Evolutionary conservation across 768 basidiomycete genomes (phyloP), one percentile per base, ranked within the genome.

Genomic region (Mycena rosella): DNA sequence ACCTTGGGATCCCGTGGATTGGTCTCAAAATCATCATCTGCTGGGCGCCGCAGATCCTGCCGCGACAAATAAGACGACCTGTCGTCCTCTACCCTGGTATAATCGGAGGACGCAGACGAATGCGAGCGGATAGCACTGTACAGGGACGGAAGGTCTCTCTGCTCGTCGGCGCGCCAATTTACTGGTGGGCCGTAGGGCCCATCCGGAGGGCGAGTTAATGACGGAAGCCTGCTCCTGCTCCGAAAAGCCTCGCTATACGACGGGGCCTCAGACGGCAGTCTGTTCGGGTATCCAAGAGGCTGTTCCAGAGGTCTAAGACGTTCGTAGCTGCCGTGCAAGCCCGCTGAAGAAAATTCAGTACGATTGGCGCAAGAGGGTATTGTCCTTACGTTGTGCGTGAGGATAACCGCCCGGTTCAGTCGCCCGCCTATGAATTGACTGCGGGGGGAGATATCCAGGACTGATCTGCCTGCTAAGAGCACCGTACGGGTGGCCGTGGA

Each of bases 1-100:
- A 72, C 75, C 57, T 74, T 77, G 26, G 73, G 60, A 69, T 78
- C 81, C 59, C 71, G 74, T 26, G 76, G 68, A 40, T 75, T 72
- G 27, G 63, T 62, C 27, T 75, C 76, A 60, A 72, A 75, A 48
- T 74, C 78, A 22, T 75, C 32, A 18, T 38, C 34, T 38, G 53
- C 53, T 9, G 11, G 38, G 22, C 53, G 53, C 3, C 34, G 53
- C 53, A 38, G 29, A 6, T 29, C 52, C 11, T 18, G 34, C 32
- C n/a, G n/a, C 11, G 6, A 24, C 10, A 24, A 6, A 44, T n/a
- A 29, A 32, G 38, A 15, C 38, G 17, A 3, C 38, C 38, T 6
- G 5, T 40, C 49, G 42, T 67, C 69, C n/a, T 67, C 69, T 14
- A 34, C 32, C 38, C 58, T 27, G 17, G 60, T 62, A 18, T 36